phyloP scores from a whole-genome alignment of 139 green algal genomes.

The Coelastrella sp. region DNA sequence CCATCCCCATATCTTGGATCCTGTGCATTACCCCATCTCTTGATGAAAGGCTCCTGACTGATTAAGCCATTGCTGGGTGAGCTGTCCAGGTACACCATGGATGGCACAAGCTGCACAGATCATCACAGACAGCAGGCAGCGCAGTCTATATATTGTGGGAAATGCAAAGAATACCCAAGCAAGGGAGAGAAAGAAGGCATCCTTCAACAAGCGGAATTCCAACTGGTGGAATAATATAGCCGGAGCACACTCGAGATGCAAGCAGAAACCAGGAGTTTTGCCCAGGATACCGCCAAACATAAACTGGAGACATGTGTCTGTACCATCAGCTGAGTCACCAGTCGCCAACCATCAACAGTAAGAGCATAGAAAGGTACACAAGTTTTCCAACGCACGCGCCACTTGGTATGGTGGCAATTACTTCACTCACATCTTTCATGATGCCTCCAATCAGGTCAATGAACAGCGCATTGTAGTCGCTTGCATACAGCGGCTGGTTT shows the following conservation, averaged over 20 bases:
- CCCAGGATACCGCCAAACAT: no score
- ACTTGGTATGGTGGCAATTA: not conserved
- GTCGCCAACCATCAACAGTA: no score
- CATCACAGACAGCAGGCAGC: not conserved
- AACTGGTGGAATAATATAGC: not conserved
- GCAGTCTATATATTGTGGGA: no score
- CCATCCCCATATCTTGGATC: conserved; percentile 49
- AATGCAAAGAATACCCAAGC: not conserved
- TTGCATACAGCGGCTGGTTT: conserved; percentile 67
- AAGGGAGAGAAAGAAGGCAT: not conserved
- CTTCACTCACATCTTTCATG: conserved; percentile 37
- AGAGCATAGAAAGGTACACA: no score
- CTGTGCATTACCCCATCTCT: conserved; percentile 53
- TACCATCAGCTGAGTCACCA: no score
- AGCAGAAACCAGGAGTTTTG: no score
- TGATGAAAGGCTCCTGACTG: conserved; percentile 51
- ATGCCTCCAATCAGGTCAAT: conserved; percentile 58
- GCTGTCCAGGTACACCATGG: conserved; percentile 74
- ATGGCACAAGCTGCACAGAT: conserved; percentile 57
- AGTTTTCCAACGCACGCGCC: no score
- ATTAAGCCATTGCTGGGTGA: conserved; percentile 71
- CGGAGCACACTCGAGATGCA: no score
- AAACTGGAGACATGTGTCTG: no score
- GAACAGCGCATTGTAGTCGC: conserved; percentile 74
- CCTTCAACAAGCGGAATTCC: no score